Evolutionary conservation across 2,329 filamentous ascomycete species (phyloP).

Genomic region (Fusarium paranaense): DNA sequence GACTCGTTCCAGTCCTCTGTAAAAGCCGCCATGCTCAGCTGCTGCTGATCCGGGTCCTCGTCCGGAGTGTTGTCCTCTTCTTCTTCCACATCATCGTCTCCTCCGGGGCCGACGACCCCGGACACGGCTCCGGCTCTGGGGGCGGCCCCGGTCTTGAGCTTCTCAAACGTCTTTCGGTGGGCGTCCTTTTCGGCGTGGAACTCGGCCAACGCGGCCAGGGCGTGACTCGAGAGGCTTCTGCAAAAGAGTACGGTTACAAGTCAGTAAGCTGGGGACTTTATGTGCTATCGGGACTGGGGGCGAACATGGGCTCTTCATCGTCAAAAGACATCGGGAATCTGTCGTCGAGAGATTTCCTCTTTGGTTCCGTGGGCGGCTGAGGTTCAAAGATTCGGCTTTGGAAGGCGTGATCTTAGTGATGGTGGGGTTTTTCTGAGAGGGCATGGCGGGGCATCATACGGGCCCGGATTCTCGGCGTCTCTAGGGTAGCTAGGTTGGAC

Average conservation of each 20-base stretch:
- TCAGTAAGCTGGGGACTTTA: slow-evolving; percentile 12
- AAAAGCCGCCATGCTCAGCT: slow-evolving; percentile 75
- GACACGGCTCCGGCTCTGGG: slow-evolving; percentile 28
- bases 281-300: neutral
- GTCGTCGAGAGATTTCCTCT: slow-evolving; percentile 9
- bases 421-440: slow-evolving; percentile 20
- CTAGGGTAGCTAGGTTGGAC: slow-evolving; percentile 28
- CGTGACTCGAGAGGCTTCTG: slow-evolving; percentile 70
- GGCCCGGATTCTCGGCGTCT: slow-evolving; percentile 11
- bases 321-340: slow-evolving; percentile 45
- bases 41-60: slow-evolving; percentile 63
- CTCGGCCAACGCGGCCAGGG: slow-evolving; percentile 76
- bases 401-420: neutral
- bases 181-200: slow-evolving; percentile 81
- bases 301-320: slow-evolving; percentile 63
- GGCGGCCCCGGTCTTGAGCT: slow-evolving; percentile 55
- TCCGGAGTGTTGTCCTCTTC: slow-evolving; percentile 42
- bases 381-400: neutral
- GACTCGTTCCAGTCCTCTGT: slow-evolving; percentile 85
- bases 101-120: slow-evolving; percentile 53
- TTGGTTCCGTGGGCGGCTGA: neutral
- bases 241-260: neutral
- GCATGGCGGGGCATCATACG: slow-evolving; percentile 29
- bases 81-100: slow-evolving; percentile 3
- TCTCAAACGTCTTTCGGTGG: slow-evolving; percentile 73